Conservation (phyloP, 2,329 filamentous ascomycete genomes). For the Aspergillus jensenii region DNA sequence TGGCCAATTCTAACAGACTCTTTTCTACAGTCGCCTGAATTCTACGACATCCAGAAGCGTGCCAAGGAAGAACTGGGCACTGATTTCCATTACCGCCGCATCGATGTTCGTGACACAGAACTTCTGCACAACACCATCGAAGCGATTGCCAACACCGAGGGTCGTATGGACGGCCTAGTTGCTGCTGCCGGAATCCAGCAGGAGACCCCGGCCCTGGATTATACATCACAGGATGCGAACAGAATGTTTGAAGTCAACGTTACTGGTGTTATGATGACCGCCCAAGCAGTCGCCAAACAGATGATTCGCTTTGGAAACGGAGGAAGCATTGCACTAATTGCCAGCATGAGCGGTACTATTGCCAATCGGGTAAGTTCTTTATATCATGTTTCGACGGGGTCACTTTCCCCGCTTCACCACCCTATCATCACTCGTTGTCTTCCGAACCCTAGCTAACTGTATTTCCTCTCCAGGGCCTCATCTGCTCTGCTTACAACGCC, state of each 20-base stretch:
- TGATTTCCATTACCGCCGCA: conserved; percentile 69
- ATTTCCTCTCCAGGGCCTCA: conserved; percentile 39
- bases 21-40: conserved; percentile 52
- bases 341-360: conserved; percentile 61
- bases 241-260: conserved; percentile 64
- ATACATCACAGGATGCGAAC: conserved; percentile 62
- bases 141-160: conserved; percentile 67
- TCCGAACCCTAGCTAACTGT: background rate
- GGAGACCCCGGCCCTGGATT: conserved; percentile 79
- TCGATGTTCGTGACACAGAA: conserved; percentile 74
- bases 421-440: background rate
- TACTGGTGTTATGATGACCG: conserved; percentile 63
- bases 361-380: conserved; percentile 47
- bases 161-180: conserved; percentile 76
- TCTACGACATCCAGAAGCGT: conserved; percentile 63
- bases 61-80: conserved; percentile 66
- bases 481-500: conserved; percentile 51
- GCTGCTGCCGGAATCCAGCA: conserved; percentile 73
- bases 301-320: conserved; percentile 62
- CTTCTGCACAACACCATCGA: conserved; percentile 66
- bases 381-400: background rate
- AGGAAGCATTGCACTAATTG: conserved; percentile 63
- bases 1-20: background rate
- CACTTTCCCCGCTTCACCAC: background rate
- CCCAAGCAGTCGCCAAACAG: conserved; percentile 63